Evolutionary conservation across 257 asterid genomes (phyloP), one percentile per base, ranked within the genome.

Genomic region (Cordia subcordata): DNA sequence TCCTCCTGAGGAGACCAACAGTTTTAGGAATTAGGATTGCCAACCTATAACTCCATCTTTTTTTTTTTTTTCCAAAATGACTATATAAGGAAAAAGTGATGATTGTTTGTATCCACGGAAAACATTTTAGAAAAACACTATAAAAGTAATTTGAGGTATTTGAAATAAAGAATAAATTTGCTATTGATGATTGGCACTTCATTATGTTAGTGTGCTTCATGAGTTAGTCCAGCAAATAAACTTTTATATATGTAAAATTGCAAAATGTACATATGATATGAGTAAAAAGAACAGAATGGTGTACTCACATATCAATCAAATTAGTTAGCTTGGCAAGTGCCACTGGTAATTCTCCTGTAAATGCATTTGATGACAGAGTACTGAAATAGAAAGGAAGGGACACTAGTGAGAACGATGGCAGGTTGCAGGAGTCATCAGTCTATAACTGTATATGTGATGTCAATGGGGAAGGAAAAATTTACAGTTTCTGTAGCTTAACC

Each of bases 401-500:
- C 13, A 63, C 64, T 61, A 77, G 22, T 19, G 38, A 45, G 8
- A 33, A 60, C 57, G 33, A 38, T 8, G 50, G 50, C 5, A 23
- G 13, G 19, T 8, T 14, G n/a, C 14, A 58, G 11, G 50, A 33
- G 19, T 58, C 45, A 21, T n/a, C 33, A 55, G 58, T 32, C 52
- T 45, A 54, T 10, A n/a, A n/a, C 62, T 55, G 18, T 20, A 53
- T 11, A 49, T 58, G 18, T 47, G 32, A 17, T 33, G 60, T 58
- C 40, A n/a, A 27, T 16, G 42, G 53, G 38, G 53, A 50, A 73
- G 51, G 64, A 65, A 62, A n/a, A 44, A 53, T 17, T 73, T 82
- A 91, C 96, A 91, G 68, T 66, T 87, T 91, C 58, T 75, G 84
- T 65, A 91, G 54, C 68, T 91, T 86, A 68, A 79, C 77, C 79